These are phyloP conservation scores for Saccharomyces hybrid DNA, from an alignment of 1,139 yeast species.

Conservation along the genomic window DNA sequence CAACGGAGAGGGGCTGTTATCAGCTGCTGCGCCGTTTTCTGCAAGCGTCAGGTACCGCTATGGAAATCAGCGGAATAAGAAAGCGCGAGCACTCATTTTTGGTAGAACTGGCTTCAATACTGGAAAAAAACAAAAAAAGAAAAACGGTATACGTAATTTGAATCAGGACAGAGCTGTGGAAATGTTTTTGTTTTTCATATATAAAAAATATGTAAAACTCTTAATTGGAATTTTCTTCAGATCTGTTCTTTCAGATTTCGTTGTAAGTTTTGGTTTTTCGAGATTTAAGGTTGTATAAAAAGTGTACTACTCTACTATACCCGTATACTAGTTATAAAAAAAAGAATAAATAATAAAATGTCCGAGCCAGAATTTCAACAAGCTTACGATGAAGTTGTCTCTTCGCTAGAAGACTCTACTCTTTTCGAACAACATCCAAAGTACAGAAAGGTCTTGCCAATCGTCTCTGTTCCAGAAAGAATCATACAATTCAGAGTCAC, in stretches of 20 bases:
- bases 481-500: conserved; percentile 92
- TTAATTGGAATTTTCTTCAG: background rate
- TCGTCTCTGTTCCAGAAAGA: conserved; percentile 93
- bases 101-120: too few relatives aligned
- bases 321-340: background rate
- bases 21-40: conserved; percentile 1
- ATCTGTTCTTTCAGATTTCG: too few relatives aligned
- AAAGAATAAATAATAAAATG: conserved; percentile 18
- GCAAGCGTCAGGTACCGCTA: background rate
- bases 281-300: too few relatives aligned
- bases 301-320: too few relatives aligned
- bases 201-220: background rate
- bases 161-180: background rate
- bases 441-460: conserved; percentile 81
- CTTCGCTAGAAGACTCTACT: conserved; percentile 86
- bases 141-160: background rate
- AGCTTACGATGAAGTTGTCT: conserved; percentile 89
- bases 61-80: background rate
- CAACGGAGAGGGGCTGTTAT: background rate
- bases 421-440: conserved; percentile 84
- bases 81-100: background rate
- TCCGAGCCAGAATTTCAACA: conserved; percentile 96
- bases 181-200: background rate
- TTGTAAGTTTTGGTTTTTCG: too few relatives aligned
- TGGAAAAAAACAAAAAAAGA: background rate